Percentiles rank a stretch among this genome's conserved stretches.
Conservation (phyloP, 768 basidiomycete genomes). For the Tricholoma sp. region DNA sequence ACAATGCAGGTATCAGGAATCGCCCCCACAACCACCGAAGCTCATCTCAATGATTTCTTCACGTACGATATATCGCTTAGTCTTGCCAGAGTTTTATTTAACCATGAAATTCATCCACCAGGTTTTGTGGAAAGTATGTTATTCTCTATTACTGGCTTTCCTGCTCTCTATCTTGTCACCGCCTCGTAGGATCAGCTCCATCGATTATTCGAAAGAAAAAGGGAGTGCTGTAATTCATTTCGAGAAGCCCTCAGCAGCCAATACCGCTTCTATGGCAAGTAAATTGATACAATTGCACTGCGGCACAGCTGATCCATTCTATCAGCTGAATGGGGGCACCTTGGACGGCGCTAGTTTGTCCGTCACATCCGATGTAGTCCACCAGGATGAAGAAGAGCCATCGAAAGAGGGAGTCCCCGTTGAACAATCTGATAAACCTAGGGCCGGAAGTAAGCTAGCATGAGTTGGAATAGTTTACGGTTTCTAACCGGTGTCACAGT, state of each 20-base stretch:
- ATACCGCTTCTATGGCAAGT: conserved; percentile 77
- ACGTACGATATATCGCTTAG: conserved; percentile 42
- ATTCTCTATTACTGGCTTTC: not conserved
- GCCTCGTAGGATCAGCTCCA: conserved; percentile 51
- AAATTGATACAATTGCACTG: not conserved
- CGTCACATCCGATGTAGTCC: conserved; percentile 66
- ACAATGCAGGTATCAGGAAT: conserved; percentile 65
- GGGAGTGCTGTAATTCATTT: conserved; percentile 68
- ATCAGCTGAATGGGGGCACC: conserved; percentile 65
- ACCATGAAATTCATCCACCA: conserved; percentile 22
- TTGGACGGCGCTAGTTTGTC: conserved; percentile 67
- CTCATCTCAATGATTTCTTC: conserved; percentile 76
- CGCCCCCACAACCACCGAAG: conserved; percentile 56
- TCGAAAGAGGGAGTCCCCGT: conserved; percentile 35
- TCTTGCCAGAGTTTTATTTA: conserved; percentile 1
- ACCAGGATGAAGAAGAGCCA: conserved; percentile 48
- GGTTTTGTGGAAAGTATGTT: conserved; percentile 83
- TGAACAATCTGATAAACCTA: conserved; percentile 88
- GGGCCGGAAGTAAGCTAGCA: conserved; percentile 63
- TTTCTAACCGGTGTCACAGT: conserved; percentile 37
- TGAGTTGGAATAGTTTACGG: not conserved
- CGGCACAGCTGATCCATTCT: not conserved
- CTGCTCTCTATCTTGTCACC: conserved; percentile 8
- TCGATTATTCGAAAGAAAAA: conserved; percentile 43
- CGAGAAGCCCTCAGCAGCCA: conserved; percentile 77